phyloP scores from a whole-genome alignment of 768 basidiomycete species.

The Cytidiella melzeri region DNA sequence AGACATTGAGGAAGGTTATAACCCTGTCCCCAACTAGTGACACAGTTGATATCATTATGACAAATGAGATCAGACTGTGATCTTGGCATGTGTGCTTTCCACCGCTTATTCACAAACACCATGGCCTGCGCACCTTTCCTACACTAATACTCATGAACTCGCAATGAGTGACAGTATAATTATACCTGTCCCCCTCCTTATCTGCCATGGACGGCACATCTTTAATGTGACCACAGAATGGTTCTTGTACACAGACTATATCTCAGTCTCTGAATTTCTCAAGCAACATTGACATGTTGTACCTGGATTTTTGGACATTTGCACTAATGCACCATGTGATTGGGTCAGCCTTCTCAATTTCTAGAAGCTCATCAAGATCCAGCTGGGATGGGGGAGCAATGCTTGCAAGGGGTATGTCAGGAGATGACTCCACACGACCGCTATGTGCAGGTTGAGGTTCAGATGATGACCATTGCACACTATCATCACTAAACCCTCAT shows the following conservation, averaged over 20 bases:
- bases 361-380: too few relatives aligned
- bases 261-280: neutral
- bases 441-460: too few relatives aligned
- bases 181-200: neutral
- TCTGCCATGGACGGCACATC: neutral
- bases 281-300: neutral
- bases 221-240: neutral
- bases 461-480: too few relatives aligned
- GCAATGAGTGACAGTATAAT: too few relatives aligned
- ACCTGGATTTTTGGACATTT: neutral
- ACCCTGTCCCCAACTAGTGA: neutral
- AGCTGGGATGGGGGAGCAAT: too few relatives aligned
- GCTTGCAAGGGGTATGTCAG: too few relatives aligned
- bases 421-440: too few relatives aligned
- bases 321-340: neutral
- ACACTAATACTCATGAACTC: too few relatives aligned
- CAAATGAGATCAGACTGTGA: neutral
- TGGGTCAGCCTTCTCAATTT: too few relatives aligned
- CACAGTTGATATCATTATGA: neutral
- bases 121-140: too few relatives aligned
- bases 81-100: neutral
- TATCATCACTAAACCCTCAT: too few relatives aligned
- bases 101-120: neutral
- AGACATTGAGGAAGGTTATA: slow-evolving; percentile 2
- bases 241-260: neutral